Evolutionary conservation across 495 filamentous ascomycete species (phyloP).

Genomic region (Daldinia grandis): DNA sequence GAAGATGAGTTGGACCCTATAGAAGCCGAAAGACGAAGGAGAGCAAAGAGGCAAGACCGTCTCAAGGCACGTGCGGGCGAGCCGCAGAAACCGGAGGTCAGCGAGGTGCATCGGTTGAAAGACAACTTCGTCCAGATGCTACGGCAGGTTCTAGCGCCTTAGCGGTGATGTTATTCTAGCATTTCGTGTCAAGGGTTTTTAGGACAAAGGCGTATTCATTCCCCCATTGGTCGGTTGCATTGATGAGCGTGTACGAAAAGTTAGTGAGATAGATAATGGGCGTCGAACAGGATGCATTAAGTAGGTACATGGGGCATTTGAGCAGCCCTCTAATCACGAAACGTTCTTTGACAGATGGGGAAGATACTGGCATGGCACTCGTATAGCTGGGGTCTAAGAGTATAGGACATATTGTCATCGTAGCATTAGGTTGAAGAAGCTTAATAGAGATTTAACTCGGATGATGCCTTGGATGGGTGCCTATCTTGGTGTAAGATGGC

Average conservation of each 20-base stretch:
- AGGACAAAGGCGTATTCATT: constrained; percentile 1
- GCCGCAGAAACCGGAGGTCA: constrained; percentile 82
- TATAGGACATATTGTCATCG: not conserved
- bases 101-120: constrained; percentile 78
- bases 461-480: not conserved
- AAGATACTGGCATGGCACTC: not conserved
- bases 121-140: constrained; percentile 85
- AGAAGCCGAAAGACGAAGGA: constrained; percentile 78
- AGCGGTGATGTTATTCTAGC: constrained; percentile 20
- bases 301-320: not conserved
- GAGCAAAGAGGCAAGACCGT: constrained; percentile 77
- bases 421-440: not conserved
- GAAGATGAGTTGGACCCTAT: constrained; percentile 87
- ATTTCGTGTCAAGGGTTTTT: constrained; percentile 4
- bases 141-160: constrained; percentile 84
- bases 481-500: no score
- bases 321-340: not conserved
- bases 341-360: not conserved
- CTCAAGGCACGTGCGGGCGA: constrained; percentile 87
- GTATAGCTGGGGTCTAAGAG: not conserved
- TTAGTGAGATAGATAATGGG: not conserved
- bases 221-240: constrained; percentile 19
- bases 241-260: constrained; percentile 1
- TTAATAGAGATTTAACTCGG: not conserved
- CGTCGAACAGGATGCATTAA: not conserved